These are phyloP conservation scores for Casuarina cunninghamiana DNA, from an alignment of 306 rosid genomes.

Conservation along the genomic window DNA sequence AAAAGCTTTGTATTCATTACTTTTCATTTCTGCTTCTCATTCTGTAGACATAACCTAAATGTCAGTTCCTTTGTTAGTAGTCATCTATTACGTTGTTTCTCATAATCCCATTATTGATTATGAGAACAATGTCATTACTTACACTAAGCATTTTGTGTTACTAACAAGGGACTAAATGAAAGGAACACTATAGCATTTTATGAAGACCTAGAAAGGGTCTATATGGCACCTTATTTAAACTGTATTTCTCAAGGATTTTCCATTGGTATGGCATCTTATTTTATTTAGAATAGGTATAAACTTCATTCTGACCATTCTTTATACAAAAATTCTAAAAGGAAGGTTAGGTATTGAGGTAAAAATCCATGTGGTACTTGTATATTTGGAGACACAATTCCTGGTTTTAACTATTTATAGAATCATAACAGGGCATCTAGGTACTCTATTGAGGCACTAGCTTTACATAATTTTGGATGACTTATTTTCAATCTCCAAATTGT, in stretches of 20 bases:
- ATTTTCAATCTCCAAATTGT: background rate
- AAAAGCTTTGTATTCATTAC: background rate
- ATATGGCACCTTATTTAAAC: slow-evolving; percentile 84
- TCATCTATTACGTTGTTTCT: background rate
- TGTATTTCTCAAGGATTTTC: slow-evolving; percentile 83
- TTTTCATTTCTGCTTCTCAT: background rate
- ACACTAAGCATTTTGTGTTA: slow-evolving; percentile 98
- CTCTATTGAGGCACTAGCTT: background rate
- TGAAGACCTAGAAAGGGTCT: slow-evolving; percentile 73
- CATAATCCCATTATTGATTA: slow-evolving; percentile 19
- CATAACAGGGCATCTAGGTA: background rate
- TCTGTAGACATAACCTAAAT: background rate
- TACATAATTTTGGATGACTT: background rate
- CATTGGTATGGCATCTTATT: slow-evolving; percentile 83
- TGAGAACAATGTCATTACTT: slow-evolving; percentile 78
- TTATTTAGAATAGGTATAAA: slow-evolving; percentile 77
- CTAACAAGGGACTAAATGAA: slow-evolving; percentile 74
- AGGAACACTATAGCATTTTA: slow-evolving; percentile 69
- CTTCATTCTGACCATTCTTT: slow-evolving; percentile 66
- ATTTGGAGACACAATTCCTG: background rate
- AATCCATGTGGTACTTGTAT: background rate
- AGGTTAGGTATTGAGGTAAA: slow-evolving; percentile 83
- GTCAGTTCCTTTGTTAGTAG: slow-evolving; percentile 9
- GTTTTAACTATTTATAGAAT: background rate
- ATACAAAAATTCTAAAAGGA: slow-evolving; percentile 69